Percentiles rank a stretch among this genome's conserved stretches.
Conservation (phyloP, 2,329 filamentous ascomycete species). For the Nothopassalora personata region DNA sequence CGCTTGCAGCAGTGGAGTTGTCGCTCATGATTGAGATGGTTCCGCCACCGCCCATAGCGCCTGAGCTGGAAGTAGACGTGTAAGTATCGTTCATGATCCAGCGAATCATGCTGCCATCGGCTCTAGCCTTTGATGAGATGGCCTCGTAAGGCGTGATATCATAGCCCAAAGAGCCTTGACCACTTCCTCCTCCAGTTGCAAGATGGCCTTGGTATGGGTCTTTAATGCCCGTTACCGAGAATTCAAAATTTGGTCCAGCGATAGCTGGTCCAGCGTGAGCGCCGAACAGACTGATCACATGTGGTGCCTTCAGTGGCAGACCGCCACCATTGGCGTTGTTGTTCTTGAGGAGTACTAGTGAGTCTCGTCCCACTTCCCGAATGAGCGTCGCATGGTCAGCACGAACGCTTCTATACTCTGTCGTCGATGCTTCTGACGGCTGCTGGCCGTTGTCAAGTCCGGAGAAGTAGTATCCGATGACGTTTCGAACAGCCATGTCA, state of each 20-base stretch:
- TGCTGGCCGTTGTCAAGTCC: conserved; percentile 15
- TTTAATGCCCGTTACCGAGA: conserved; percentile 10
- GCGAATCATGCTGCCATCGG: conserved; percentile 28
- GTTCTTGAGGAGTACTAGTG: conserved; percentile 56
- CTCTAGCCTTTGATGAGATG: conserved; percentile 4
- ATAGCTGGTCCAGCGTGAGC: conserved; percentile 18
- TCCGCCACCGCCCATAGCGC: conserved; percentile 4
- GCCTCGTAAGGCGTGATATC: conserved; percentile 12
- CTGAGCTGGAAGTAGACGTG: conserved; percentile 3
- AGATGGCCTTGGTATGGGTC: conserved; percentile 15
- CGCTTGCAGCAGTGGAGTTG: conserved; percentile 7
- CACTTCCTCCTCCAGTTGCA: conserved; percentile 16
- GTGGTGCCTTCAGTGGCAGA: conserved; percentile 47
- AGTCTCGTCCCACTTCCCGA: conserved; percentile 7
- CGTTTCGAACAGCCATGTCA: conserved; percentile 32
- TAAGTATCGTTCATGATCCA: conserved; percentile 35
- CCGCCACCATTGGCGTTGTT: conserved; percentile 38
- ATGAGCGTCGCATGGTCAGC: conserved; percentile 14
- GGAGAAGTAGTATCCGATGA: conserved; percentile 17
- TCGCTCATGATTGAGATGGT: conserved; percentile 7
- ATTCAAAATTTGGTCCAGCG: conserved; percentile 12
- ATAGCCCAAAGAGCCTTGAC: conserved; percentile 12
- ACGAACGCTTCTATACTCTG: conserved; percentile 12
- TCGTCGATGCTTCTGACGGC: conserved; percentile 6
- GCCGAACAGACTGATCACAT: conserved; percentile 35